Evolutionary conservation across 2,329 filamentous ascomycete genomes (phyloP).

Genomic region (Alternaria sp.): DNA sequence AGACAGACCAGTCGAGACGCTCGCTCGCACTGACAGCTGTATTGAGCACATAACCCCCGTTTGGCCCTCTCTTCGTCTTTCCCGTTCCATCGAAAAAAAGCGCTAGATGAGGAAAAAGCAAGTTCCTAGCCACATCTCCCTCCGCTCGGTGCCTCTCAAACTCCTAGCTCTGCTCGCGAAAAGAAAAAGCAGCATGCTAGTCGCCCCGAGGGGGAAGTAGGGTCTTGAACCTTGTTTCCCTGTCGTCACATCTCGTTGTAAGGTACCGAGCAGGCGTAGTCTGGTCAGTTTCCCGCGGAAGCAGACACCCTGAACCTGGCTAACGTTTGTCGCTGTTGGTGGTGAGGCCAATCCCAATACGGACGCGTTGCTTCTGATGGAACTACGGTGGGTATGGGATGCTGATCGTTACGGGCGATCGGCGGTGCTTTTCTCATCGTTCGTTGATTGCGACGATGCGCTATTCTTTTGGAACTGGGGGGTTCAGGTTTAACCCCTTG

Average conservation of each 20-base stretch:
- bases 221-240: conserved; percentile 3
- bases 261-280: not conserved
- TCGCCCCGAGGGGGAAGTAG: conserved; percentile 1
- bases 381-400: not conserved
- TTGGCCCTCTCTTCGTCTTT: not conserved
- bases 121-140: not conserved
- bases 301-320: not conserved
- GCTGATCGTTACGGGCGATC: not conserved
- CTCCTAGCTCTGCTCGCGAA: not conserved
- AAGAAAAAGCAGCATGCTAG: not conserved
- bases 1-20: not conserved
- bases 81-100: not conserved
- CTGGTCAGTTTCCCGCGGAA: not conserved
- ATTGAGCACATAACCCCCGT: not conserved
- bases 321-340: not conserved
- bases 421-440: conserved; percentile 1
- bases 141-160: not conserved
- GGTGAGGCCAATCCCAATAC: not conserved
- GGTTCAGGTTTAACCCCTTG: not conserved
- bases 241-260: not conserved
- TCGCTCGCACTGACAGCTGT: not conserved
- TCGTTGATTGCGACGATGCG: not conserved
- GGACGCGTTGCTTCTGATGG: not conserved
- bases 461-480: conserved; percentile 1
- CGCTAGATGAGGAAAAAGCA: not conserved